Conservation (phyloP, 208 protist genomes). For the Giardia duodenalis region DNA sequence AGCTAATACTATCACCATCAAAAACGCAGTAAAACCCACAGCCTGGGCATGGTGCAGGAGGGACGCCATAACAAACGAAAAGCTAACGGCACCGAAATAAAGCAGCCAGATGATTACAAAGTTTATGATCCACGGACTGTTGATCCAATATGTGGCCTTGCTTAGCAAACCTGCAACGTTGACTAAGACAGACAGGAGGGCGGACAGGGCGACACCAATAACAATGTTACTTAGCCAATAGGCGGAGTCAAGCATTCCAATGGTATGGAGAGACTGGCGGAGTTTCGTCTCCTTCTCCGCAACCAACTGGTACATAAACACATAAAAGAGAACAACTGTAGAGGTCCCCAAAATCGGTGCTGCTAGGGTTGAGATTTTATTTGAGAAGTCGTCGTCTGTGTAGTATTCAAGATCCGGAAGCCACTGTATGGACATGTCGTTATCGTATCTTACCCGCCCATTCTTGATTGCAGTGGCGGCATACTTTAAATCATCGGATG, state of each 20-base stretch:
- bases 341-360: background rate
- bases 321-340: background rate
- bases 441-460: background rate
- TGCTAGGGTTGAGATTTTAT: background rate
- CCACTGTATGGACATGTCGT: background rate
- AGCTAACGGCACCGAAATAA: background rate
- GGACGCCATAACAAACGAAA: background rate
- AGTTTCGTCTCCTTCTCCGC: background rate
- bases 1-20: background rate
- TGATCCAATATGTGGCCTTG: background rate
- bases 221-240: background rate
- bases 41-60: background rate
- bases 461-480: background rate
- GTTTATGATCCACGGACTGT: background rate
- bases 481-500: background rate
- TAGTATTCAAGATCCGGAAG: constrained; percentile 18
- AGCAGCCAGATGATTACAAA: constrained; percentile 1
- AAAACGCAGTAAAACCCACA: background rate
- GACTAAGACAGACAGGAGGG: background rate
- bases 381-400: background rate
- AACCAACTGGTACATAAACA: background rate
- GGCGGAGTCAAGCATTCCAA: background rate
- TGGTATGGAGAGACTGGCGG: background rate
- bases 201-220: background rate
- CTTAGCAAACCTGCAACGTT: background rate